Conservation (phyloP, 1,284 basidiomycete species). For the Gomphus sp. region DNA sequence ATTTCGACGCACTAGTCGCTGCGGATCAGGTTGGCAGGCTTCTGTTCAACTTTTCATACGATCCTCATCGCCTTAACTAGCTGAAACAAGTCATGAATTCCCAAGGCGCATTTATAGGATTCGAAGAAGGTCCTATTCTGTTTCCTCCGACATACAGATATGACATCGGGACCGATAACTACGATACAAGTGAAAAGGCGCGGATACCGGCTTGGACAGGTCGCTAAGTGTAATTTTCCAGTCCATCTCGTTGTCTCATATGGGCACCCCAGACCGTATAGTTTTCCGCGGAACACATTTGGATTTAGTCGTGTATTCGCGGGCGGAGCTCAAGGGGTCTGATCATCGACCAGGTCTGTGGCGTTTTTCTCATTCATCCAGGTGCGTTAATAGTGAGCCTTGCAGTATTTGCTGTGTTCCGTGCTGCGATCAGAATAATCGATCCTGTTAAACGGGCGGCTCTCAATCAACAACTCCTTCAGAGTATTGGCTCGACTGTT, state of each 20-base stretch:
- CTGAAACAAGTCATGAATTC: slow-evolving; percentile 63
- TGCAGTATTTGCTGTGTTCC: slow-evolving; percentile 79
- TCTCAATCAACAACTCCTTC: slow-evolving; percentile 61
- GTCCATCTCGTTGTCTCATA: not conserved
- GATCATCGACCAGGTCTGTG: slow-evolving; percentile 85
- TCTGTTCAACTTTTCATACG: slow-evolving; percentile 2
- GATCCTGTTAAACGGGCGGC: slow-evolving; percentile 67
- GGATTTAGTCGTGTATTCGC: slow-evolving; percentile 54
- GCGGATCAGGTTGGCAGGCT: slow-evolving; percentile 73
- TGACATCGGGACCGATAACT: slow-evolving; percentile 74
- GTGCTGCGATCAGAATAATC: slow-evolving; percentile 68
- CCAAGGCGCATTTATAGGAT: slow-evolving; percentile 71
- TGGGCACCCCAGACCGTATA: slow-evolving; percentile 63
- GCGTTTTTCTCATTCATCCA: not conserved
- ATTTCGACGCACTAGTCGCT: slow-evolving; percentile 66
- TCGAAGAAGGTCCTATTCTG: slow-evolving; percentile 79
- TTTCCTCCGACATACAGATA: slow-evolving; percentile 91
- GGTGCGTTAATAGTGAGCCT: not conserved
- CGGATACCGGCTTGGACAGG: slow-evolving; percentile 97
- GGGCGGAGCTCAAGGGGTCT: slow-evolving; percentile 80
- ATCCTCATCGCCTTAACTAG: slow-evolving; percentile 27
- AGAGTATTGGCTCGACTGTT: slow-evolving; percentile 47
- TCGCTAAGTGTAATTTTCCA: slow-evolving; percentile 23
- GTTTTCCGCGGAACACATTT: slow-evolving; percentile 70
- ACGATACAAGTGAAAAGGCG: slow-evolving; percentile 95